Evolutionary conservation across 306 rosid species (phyloP), one percentile per base, ranked within the genome.

Genomic region (Corylus heterophylla): DNA sequence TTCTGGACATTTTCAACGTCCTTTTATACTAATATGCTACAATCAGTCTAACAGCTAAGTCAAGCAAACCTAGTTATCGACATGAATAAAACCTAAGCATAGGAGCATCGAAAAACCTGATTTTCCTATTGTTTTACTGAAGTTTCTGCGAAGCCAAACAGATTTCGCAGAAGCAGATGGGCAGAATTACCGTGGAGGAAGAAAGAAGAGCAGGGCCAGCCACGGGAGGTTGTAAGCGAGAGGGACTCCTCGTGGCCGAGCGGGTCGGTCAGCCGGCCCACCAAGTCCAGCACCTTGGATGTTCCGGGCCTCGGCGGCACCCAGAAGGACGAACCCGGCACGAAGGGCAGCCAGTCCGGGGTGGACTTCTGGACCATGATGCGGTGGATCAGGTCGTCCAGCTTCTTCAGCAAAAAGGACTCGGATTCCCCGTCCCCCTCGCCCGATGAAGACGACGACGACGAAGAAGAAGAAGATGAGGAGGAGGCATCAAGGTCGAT

Each of bases 291-390:
- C 16, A 90, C 86, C 56, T 85, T 87, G 7, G 84, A 18, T 0
- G 83, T 81, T 7, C 72, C 11, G 0, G 83, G 87, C 0, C 91
- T 85, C 0, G 98, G 98, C 8, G 98, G 97, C 80, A 94, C 98
- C 98, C 98, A 94, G 84, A 94, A 94, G 0, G 98, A 94, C 35
- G 93, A 90, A 0, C 98, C 96, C 1, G 98, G 98, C 0, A 87
- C 87, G 54, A 94, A 94, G 42, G 98, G 98, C 0, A 94, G 82
- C 98, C 98, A 94, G 74, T 94, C 91, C 0, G 96, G 98, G 0
- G 97, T 92, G 8, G 91, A 79, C 64, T 77, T 91, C 81, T 81
- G 85, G 14, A 94, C 91, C 0, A 94, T 72, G 74, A 92, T 74
- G 20, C 84, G 74, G 17, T 92, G 89, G 3, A 91, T 87, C n/a